A percentile compares a stretch with the other conserved stretches of the same genome.
These are phyloP conservation scores for Fraxinus xanthoxyloides DNA, from an alignment of 305 asterid species.

Conservation along the genomic window DNA sequence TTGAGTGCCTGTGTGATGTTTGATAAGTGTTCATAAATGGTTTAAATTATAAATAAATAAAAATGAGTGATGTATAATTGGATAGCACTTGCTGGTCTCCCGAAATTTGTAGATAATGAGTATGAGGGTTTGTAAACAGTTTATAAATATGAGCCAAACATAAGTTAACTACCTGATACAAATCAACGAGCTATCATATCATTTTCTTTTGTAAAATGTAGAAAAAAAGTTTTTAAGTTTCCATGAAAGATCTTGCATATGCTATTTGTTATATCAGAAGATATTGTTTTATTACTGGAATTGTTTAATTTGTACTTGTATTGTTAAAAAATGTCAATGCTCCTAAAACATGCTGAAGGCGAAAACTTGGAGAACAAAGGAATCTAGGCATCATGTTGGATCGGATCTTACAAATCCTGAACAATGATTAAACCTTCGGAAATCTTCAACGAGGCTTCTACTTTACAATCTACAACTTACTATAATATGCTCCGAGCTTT, in stretches of 20 bases:
- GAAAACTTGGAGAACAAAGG: neutral
- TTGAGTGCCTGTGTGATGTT: neutral
- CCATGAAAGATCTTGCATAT: neutral
- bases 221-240: neutral
- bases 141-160: neutral
- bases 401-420: neutral
- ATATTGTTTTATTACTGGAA: neutral
- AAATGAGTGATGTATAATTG: neutral
- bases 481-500: neutral
- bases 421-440: neutral
- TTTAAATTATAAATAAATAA: neutral
- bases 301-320: neutral
- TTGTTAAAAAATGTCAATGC: neutral
- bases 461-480: neutral
- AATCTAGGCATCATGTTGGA: neutral
- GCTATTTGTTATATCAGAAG: neutral
- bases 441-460: neutral
- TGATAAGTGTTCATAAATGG: neutral
- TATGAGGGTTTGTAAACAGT: neutral
- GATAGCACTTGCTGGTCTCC: neutral
- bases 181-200: conserved; percentile 1
- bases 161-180: neutral
- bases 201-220: neutral
- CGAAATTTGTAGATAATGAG: neutral
- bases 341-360: neutral